These are phyloP conservation scores for Rhizopogon vulgaris DNA, from an alignment of 768 basidiomycete species.

Conservation along the genomic window DNA sequence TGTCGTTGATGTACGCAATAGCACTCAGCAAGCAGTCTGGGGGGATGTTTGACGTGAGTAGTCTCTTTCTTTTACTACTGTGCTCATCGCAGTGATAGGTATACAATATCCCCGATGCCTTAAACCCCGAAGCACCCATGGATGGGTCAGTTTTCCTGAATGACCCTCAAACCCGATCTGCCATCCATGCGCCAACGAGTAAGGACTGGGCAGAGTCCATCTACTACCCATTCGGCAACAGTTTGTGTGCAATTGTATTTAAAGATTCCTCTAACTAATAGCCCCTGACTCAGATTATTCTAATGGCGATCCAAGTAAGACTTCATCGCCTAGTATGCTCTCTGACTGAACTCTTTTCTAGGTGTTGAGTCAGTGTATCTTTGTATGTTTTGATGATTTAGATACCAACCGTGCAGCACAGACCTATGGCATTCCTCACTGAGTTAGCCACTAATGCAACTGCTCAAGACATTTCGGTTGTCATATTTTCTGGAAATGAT, in stretches of 20 bases:
- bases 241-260: slow-evolving; percentile 8
- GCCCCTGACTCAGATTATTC: slow-evolving; percentile 11
- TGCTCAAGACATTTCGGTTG: slow-evolving; percentile 40
- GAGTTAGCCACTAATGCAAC: slow-evolving; percentile 65
- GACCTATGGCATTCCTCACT: slow-evolving; percentile 57
- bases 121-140: slow-evolving; percentile 42
- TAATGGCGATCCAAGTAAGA: slow-evolving; percentile 27
- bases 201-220: slow-evolving; percentile 35
- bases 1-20: slow-evolving; percentile 5
- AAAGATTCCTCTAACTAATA: background rate
- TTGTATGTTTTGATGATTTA: background rate
- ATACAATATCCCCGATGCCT: slow-evolving; percentile 52
- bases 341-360: slow-evolving; percentile 7
- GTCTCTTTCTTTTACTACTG: background rate
- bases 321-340: background rate
- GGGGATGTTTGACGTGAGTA: slow-evolving; percentile 34
- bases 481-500: slow-evolving; percentile 65
- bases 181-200: slow-evolving; percentile 65
- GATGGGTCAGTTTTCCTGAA: slow-evolving; percentile 59
- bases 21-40: slow-evolving; percentile 19
- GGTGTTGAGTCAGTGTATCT: slow-evolving; percentile 27
- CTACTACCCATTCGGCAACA: slow-evolving; percentile 30
- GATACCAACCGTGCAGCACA: slow-evolving; percentile 19
- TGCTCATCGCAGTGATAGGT: slow-evolving; percentile 22
- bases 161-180: slow-evolving; percentile 48